Base-by-base conservation (phyloP, 2,329 filamentous ascomycete genomes). In the Cercospora beticola region DNA sequence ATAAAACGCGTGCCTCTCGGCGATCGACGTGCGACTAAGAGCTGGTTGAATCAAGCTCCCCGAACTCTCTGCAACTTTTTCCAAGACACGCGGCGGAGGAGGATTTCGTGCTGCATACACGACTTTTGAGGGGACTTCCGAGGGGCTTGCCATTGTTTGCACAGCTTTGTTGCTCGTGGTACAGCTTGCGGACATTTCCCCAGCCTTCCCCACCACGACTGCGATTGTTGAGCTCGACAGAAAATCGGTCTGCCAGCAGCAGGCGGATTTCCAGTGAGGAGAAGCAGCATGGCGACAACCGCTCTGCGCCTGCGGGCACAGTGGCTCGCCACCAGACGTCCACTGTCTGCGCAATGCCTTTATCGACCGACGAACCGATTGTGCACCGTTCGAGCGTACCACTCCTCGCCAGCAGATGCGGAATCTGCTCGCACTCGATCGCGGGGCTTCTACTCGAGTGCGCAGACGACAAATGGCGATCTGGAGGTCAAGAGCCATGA, bases 261-360 rank as follows among this genome's bases (percentile, higher is more conserved):
- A 5, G 49, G 23, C 49, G 3, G 23, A 56, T 30, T 56, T 16
- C 16, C 14, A 28, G 2, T 23, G 56, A 59, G 16, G 23, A 36
- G 36, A 43, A 65, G 30, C 58, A 62, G 21, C 56, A 76, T 77
- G 75, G 73, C 72, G 6, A 68, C 71, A 10, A 68, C 73, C 67
- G 77, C 73, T 31, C 63, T 77, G 59, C 74, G 77, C 59, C 72
- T 78, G 63, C 75, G 77, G 57, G 74, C 75, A 57, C 76, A 77
- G 68, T 78, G 77, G 76, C 75, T 78, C 14, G 72, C 74, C 7
- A 78, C 76, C 10, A 72, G 74, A 23, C 68, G 71, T 26, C 76
- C 76, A 23, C 73, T 78, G 28, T 78, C 77, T 2, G 61, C 72
- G 5, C 71, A 69, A 49, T 78, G 77, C 63, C 63, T 75, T 36